These are phyloP conservation scores for Barnettozyma salicaria DNA, from an alignment of 805 yeast genomes.

Conservation along the genomic window DNA sequence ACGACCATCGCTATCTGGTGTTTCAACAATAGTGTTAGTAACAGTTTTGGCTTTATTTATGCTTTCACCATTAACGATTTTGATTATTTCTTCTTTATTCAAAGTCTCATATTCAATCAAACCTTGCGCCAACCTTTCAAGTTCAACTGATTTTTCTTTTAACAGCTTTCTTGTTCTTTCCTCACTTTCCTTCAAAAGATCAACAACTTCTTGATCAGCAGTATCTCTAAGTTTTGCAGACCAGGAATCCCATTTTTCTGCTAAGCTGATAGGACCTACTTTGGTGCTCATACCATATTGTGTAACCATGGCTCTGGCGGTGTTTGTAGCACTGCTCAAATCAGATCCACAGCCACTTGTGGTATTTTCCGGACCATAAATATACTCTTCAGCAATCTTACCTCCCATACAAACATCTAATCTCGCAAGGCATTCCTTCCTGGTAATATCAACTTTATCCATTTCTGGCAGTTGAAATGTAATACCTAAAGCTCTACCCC, in stretches of 20 bases:
- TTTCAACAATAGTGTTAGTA: conserved; percentile 70
- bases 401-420: conserved; percentile 99
- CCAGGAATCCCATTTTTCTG: conserved; percentile 95
- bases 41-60: conserved; percentile 61
- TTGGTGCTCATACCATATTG: conserved; percentile 93
- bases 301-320: conserved; percentile 96
- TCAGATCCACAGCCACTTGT: conserved; percentile 96
- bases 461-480: conserved; percentile 97
- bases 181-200: conserved; percentile 68
- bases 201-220: conserved; percentile 90
- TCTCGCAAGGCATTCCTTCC: conserved; percentile 81
- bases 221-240: conserved; percentile 78
- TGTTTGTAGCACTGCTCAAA: conserved; percentile 79
- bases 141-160: conserved; percentile 55
- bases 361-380: conserved; percentile 86
- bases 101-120: conserved; percentile 92
- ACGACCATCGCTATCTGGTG: conserved; percentile 41
- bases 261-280: conserved; percentile 86
- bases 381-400: conserved; percentile 90
- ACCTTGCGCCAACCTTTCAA: conserved; percentile 87
- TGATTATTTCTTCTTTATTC: conserved; percentile 84
- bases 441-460: conserved; percentile 94
- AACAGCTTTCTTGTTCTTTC: conserved; percentile 69
- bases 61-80: conserved; percentile 73
- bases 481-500: conserved; percentile 95